Conservation (phyloP, 1,284 basidiomycete genomes). For the Somion occarium region DNA sequence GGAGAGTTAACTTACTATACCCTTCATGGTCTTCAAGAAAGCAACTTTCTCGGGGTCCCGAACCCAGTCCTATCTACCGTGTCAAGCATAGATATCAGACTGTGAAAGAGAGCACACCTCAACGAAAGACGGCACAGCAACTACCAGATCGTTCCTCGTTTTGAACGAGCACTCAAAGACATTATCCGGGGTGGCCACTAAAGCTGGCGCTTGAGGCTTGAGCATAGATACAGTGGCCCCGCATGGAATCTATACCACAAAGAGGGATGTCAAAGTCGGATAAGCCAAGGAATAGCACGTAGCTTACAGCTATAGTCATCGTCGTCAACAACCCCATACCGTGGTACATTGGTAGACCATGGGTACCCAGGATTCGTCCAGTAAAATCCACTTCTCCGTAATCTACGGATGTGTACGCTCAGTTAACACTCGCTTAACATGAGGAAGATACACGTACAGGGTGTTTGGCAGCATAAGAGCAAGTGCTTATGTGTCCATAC, state of each 20-base stretch:
- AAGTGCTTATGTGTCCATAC: conserved; percentile 11
- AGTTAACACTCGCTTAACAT: background rate
- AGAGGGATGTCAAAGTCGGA: background rate
- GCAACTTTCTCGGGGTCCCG: conserved; percentile 15
- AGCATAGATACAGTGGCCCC: conserved; percentile 16
- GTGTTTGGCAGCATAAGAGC: conserved; percentile 3
- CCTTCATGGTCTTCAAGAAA: conserved; percentile 15
- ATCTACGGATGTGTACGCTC: conserved; percentile 1
- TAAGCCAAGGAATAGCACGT: background rate
- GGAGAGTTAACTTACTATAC: conserved; percentile 13
- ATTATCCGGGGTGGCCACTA: conserved; percentile 18
- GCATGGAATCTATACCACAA: conserved; percentile 11
- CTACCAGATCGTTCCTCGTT: conserved; percentile 17
- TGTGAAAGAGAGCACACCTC: conserved; percentile 18
- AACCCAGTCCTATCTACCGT: conserved; percentile 15
- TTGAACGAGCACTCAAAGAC: conserved; percentile 18
- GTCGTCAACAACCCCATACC: conserved; percentile 13
- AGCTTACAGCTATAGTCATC: conserved; percentile 14
- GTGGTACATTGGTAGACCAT: conserved; percentile 23
- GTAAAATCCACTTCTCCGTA: conserved; percentile 19
- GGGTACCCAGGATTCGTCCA: conserved; percentile 13
- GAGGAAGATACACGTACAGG: no score
- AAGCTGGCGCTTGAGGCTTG: conserved; percentile 17
- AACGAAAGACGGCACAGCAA: conserved; percentile 22
- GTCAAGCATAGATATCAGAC: background rate